Conservation (phyloP, 2,329 filamentous ascomycete genomes). For the Fusarium guadeloupense region DNA sequence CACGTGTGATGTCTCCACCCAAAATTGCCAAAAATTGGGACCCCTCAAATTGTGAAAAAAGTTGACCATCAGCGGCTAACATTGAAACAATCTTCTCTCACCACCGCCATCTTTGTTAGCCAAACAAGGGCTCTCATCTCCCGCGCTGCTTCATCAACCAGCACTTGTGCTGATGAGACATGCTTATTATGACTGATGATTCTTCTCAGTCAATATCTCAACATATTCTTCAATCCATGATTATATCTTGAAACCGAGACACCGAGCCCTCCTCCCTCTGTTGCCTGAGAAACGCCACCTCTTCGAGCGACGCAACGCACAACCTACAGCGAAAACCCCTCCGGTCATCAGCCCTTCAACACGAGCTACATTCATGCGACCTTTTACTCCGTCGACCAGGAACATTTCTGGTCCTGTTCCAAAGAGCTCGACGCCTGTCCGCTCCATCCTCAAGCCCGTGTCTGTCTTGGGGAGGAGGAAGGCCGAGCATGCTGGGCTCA, state of each 20-base stretch:
- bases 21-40: conserved; percentile 38
- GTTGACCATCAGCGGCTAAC: conserved; percentile 32
- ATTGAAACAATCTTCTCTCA: conserved; percentile 22
- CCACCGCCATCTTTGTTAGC: conserved; percentile 13
- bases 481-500: conserved; percentile 54
- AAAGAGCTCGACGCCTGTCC: conserved; percentile 55
- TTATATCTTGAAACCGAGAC: conserved; percentile 34
- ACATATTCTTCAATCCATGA: conserved; percentile 38
- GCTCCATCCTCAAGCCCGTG: conserved; percentile 62
- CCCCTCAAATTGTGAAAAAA: conserved; percentile 39
- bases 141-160: conserved; percentile 9
- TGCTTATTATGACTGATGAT: conserved; percentile 44
- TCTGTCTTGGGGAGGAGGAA: conserved; percentile 58
- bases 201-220: conserved; percentile 28
- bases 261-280: conserved; percentile 21
- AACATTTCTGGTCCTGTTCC: conserved; percentile 47
- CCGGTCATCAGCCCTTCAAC: conserved; percentile 1
- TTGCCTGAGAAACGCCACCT: conserved; percentile 43
- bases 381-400: conserved; percentile 49
- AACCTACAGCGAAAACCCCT: conserved; percentile 21
- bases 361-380: conserved; percentile 37
- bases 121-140: conserved; percentile 4
- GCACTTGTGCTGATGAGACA: conserved; percentile 18
- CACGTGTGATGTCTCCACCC: conserved; percentile 45
- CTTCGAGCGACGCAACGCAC: conserved; percentile 17